These are phyloP conservation scores for Prunella vulgaris DNA, from an alignment of 257 asterid genomes.

Conservation along the genomic window DNA sequence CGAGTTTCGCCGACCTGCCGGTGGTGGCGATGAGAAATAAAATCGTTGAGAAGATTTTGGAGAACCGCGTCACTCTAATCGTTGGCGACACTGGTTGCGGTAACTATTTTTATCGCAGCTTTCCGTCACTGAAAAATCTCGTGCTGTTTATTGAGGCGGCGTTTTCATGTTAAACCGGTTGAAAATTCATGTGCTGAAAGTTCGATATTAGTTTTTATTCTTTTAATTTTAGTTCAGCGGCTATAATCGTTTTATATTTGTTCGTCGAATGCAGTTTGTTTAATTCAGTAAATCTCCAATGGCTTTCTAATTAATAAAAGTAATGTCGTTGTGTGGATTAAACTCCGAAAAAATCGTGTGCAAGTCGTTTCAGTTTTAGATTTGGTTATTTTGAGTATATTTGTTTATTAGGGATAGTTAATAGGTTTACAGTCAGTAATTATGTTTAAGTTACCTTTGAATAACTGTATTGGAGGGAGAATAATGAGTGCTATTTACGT, in stretches of 20 bases:
- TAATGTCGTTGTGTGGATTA: not conserved
- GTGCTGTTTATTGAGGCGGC: not conserved
- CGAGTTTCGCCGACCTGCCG: constrained; percentile 56
- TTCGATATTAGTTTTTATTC: no score
- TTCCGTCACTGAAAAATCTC: not conserved
- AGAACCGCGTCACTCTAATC: constrained; percentile 88
- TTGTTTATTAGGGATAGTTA: not conserved
- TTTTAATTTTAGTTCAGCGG: not conserved
- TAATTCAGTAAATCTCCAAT: not conserved
- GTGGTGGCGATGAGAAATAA: constrained; percentile 48
- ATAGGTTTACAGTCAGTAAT: not conserved
- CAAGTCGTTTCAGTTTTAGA: not conserved
- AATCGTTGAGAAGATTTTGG: constrained; percentile 68
- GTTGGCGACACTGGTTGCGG: constrained; percentile 98
- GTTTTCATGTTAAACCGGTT: not conserved
- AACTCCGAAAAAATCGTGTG: not conserved
- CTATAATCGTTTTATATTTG: not conserved
- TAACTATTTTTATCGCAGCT: constrained; percentile 20
- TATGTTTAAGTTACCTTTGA: not conserved
- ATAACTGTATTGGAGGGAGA: constrained; percentile 7
- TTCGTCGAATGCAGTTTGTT: not conserved
- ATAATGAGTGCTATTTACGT: not conserved
- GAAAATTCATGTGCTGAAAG: no score
- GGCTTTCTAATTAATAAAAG: no score
- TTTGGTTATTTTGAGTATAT: not conserved